phyloP scores from a whole-genome alignment of 2,329 filamentous ascomycete species.

The Penicillium sp. region DNA sequence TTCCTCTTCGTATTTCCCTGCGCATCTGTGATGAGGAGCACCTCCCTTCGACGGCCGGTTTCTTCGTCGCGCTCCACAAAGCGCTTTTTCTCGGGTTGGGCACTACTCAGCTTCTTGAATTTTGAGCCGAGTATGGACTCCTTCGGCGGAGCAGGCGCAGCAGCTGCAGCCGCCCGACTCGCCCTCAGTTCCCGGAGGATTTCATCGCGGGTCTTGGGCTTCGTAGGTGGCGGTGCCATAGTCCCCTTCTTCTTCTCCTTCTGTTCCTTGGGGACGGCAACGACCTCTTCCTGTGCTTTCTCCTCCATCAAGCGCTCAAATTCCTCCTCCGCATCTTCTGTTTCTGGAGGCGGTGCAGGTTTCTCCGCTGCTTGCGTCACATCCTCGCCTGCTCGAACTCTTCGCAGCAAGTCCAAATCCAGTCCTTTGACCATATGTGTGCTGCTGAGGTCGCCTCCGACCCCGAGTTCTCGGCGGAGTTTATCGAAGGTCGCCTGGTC shows the following conservation, averaged over 20 bases:
- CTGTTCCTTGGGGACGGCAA: slow-evolving; percentile 33
- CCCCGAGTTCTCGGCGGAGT: slow-evolving; percentile 66
- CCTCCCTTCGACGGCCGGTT: slow-evolving; percentile 51
- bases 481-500: slow-evolving; percentile 74
- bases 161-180: slow-evolving; percentile 42
- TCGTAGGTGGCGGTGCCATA: slow-evolving; percentile 44
- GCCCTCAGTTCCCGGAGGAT: slow-evolving; percentile 59
- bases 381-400: slow-evolving; percentile 51
- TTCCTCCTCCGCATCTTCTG: slow-evolving; percentile 61
- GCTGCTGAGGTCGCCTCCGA: slow-evolving; percentile 73
- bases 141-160: slow-evolving; percentile 44
- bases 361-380: slow-evolving; percentile 41
- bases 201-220: slow-evolving; percentile 55
- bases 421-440: slow-evolving; percentile 90
- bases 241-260: slow-evolving; percentile 50
- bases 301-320: slow-evolving; percentile 44
- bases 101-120: slow-evolving; percentile 52
- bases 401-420: slow-evolving; percentile 67
- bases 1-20: slow-evolving; percentile 61
- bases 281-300: slow-evolving; percentile 33
- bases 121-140: slow-evolving; percentile 52
- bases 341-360: slow-evolving; percentile 26
- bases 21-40: slow-evolving; percentile 56
- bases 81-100: slow-evolving; percentile 47
- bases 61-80: slow-evolving; percentile 56